Conservation (phyloP, 2,329 filamentous ascomycete genomes). For the Diaporthe amygdali region DNA sequence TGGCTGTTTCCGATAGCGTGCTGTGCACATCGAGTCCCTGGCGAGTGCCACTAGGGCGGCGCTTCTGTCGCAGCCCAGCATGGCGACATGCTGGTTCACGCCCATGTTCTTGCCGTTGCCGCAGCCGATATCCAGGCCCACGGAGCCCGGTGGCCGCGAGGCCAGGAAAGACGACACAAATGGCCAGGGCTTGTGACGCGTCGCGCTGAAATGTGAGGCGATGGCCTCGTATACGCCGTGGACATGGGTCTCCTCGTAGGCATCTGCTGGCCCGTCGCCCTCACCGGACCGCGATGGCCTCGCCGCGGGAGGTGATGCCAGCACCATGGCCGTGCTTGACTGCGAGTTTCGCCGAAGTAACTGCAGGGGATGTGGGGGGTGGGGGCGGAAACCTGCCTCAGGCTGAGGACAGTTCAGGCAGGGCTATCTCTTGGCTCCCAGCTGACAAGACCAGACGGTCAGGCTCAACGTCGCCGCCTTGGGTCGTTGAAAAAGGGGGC, state of each 20-base stretch:
- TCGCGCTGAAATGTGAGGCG: slow-evolving; percentile 82
- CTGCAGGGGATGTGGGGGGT: not conserved
- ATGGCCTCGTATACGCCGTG: slow-evolving; percentile 91
- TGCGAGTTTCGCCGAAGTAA: not conserved
- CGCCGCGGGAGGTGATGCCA: slow-evolving; percentile 27
- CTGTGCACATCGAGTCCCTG: slow-evolving; percentile 31
- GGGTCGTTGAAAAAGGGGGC: not conserved
- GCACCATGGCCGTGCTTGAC: slow-evolving; percentile 15
- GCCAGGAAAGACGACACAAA: slow-evolving; percentile 82
- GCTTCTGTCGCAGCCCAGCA: slow-evolving; percentile 85
- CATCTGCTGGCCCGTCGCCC: slow-evolving; percentile 44
- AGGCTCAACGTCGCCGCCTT: not conserved
- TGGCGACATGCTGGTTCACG: slow-evolving; percentile 78
- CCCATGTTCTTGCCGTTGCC: slow-evolving; percentile 95
- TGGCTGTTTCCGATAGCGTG: slow-evolving; percentile 10
- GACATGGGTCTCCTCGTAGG: slow-evolving; percentile 86
- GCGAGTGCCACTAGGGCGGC: slow-evolving; percentile 59
- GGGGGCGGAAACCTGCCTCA: not conserved
- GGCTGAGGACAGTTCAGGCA: not conserved
- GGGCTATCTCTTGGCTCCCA: not conserved
- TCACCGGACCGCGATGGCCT: slow-evolving; percentile 24
- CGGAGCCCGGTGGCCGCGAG: slow-evolving; percentile 67
- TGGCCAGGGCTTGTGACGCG: slow-evolving; percentile 87
- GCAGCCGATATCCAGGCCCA: slow-evolving; percentile 92
- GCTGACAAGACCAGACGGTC: not conserved